These are phyloP conservation scores for Musa beccarii DNA, from an alignment of 176 grass and related monocot species.

Conservation along the genomic window DNA sequence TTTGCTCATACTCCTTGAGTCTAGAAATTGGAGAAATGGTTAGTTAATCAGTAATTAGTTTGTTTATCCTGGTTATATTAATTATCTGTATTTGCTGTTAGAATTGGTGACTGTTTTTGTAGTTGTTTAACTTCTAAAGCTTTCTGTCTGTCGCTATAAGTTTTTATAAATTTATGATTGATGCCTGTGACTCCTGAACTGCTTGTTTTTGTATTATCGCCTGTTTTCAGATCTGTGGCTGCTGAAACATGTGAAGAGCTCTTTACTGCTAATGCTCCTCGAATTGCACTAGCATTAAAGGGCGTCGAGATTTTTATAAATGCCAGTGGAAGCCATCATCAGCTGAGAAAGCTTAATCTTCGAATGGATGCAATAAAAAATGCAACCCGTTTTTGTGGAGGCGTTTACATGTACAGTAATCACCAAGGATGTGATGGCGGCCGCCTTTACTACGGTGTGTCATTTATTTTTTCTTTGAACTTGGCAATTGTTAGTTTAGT, in stretches of 20 bases:
- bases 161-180: not conserved
- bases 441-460: conserved; percentile 87
- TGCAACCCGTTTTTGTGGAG: conserved; percentile 74
- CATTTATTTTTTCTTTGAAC: conserved; percentile 9
- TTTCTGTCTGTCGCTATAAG: not conserved
- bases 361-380: conserved; percentile 86
- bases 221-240: conserved; percentile 50
- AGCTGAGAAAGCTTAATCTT: conserved; percentile 94
- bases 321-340: conserved; percentile 97
- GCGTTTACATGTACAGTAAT: conserved; percentile 93
- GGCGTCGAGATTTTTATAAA: conserved; percentile 91
- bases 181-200: not conserved
- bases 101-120: not conserved
- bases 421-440: conserved; percentile 94
- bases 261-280: conserved; percentile 73
- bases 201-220: not conserved
- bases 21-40: not conserved
- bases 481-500: not conserved
- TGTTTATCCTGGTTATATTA: not conserved
- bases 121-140: not conserved
- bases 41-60: not conserved
- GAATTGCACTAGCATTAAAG: conserved; percentile 70
- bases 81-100: not conserved
- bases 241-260: conserved; percentile 98
- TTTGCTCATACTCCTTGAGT: not conserved